Conservation (phyloP, 192 early-diverging fungal genomes). For the Rhizophagus clarus region DNA sequence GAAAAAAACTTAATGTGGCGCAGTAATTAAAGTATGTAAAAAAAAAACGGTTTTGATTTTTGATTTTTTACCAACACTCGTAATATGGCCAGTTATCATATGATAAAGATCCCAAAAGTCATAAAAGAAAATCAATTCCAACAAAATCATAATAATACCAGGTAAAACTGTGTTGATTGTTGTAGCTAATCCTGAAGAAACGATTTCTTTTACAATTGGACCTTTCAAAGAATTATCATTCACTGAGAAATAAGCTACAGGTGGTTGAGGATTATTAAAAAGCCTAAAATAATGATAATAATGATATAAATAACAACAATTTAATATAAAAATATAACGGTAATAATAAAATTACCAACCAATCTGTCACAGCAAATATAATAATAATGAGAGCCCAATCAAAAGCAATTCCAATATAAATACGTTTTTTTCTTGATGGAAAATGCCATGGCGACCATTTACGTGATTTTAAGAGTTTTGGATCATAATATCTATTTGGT, state of each 20-base stretch:
- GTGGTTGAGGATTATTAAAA: slow-evolving; percentile 22
- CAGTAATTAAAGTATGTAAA: no score
- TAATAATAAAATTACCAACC: slow-evolving; percentile 13
- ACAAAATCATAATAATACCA: slow-evolving; percentile 12
- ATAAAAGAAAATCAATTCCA: slow-evolving; percentile 31
- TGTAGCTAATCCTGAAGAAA: slow-evolving; percentile 20
- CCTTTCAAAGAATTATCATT: not conserved
- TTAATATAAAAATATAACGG: no score
- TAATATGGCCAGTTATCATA: slow-evolving; percentile 22
- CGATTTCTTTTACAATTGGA: slow-evolving; percentile 18
- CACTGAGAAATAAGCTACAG: slow-evolving; percentile 27
- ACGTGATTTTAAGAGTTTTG: not conserved
- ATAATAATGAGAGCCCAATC: slow-evolving; percentile 31
- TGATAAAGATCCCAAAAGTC: slow-evolving; percentile 31
- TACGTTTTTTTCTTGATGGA: slow-evolving; percentile 2
- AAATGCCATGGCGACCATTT: slow-evolving; percentile 17
- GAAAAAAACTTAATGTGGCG: no score
- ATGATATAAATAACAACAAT: not conserved
- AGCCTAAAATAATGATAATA: slow-evolving; percentile 2
- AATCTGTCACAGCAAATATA: slow-evolving; percentile 14
- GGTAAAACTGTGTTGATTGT: slow-evolving; percentile 16
- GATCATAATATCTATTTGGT: slow-evolving; percentile 8
- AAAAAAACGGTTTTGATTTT: not conserved
- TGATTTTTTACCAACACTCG: not conserved
- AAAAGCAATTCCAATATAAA: slow-evolving; percentile 2